Evolutionary conservation across 2,329 filamentous ascomycete genomes (phyloP).

Genomic region (Exophiala dermatitidis): DNA sequence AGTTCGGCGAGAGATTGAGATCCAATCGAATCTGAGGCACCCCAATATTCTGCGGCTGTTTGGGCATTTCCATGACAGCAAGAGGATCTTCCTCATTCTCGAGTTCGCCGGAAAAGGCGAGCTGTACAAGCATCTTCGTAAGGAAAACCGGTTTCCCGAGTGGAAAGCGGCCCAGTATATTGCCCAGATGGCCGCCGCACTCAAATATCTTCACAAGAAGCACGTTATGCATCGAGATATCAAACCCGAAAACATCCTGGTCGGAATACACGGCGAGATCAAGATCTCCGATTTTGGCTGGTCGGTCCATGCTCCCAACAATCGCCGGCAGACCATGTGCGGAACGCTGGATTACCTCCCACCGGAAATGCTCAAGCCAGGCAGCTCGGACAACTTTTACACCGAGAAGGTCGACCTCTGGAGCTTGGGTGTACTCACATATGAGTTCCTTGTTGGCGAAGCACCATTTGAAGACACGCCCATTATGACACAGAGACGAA

Average conservation of each 20-base stretch:
- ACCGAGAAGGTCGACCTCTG: conserved; percentile 94
- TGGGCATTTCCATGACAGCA: conserved; percentile 83
- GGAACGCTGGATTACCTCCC: conserved; percentile 96
- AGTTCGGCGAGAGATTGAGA: conserved; percentile 80
- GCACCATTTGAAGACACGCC: conserved; percentile 95
- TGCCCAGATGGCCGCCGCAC: conserved; percentile 81
- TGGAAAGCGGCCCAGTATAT: conserved; percentile 83
- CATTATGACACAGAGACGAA: conserved; percentile 87
- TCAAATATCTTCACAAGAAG: conserved; percentile 90
- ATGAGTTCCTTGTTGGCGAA: conserved; percentile 93
- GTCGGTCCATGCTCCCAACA: conserved; percentile 96
- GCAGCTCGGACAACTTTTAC: conserved; percentile 77
- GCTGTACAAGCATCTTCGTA: conserved; percentile 77
- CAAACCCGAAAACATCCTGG: conserved; percentile 94
- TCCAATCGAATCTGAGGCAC: conserved; percentile 78
- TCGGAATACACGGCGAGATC: conserved; percentile 94
- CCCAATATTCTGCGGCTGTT: conserved; percentile 78
- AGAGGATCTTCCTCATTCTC: conserved; percentile 78
- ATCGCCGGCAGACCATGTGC: conserved; percentile 88
- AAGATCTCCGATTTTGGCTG: conserved; percentile 98
- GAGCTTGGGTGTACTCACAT: conserved; percentile 89
- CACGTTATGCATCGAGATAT: conserved; percentile 97
- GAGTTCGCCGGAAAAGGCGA: conserved; percentile 82
- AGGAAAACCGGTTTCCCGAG: conserved; percentile 72
- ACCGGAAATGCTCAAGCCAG: conserved; percentile 90